These are phyloP conservation scores for Xylaria sp. DNA, from an alignment of 2,329 filamentous ascomycete species.

Conservation along the genomic window DNA sequence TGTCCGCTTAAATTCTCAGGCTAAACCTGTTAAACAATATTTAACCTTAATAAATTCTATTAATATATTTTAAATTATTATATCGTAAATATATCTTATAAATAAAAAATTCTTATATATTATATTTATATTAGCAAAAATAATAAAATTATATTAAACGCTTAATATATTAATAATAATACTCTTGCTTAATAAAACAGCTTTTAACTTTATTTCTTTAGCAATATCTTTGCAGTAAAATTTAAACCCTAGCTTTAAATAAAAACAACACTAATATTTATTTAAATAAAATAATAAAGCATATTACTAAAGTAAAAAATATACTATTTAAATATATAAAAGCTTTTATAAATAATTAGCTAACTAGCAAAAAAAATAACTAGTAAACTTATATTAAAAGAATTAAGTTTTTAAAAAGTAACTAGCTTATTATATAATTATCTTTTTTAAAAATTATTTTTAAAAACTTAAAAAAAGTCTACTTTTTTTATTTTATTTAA, in stretches of 20 bases:
- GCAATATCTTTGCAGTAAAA: slow-evolving; percentile 11
- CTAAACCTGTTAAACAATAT: slow-evolving; percentile 1
- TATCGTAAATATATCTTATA: slow-evolving; percentile 7
- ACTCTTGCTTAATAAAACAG: not conserved
- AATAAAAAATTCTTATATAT: slow-evolving; percentile 9
- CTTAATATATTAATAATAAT: slow-evolving; percentile 21
- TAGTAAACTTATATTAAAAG: slow-evolving; percentile 5
- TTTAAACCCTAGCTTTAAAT: not conserved
- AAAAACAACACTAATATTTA: slow-evolving; percentile 16
- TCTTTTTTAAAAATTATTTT: too few species aligned
- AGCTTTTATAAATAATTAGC: slow-evolving; percentile 9
- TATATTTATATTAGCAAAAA: slow-evolving; percentile 10
- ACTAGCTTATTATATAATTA: too few species aligned
- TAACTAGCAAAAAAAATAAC: slow-evolving; percentile 5
- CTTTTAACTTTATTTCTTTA: slow-evolving; percentile 4
- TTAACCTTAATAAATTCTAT: slow-evolving; percentile 17
- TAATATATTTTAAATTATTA: slow-evolving; percentile 10
- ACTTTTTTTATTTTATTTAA: too few species aligned
- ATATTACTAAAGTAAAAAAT: not conserved
- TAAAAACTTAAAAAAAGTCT: too few species aligned
- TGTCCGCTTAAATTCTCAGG: not conserved
- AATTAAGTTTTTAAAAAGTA: too few species aligned
- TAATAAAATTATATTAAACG: not conserved
- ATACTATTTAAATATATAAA: slow-evolving; percentile 12
- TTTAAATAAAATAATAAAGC: not conserved